Conservation (phyloP, 1,284 basidiomycete species). For the Leccinum pseudoinsigne region DNA sequence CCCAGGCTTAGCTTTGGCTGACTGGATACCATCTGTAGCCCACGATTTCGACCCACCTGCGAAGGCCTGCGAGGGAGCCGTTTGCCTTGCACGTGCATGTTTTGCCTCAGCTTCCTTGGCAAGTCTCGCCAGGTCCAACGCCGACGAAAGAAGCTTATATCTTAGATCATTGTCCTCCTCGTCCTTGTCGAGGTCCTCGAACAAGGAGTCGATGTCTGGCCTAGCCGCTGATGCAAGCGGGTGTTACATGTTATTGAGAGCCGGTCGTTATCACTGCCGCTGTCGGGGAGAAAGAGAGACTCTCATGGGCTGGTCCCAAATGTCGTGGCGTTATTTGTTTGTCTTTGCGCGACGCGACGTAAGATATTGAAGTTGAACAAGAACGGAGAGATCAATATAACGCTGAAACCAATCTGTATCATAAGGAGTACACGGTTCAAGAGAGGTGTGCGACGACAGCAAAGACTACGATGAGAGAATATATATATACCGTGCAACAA, state of each 20-base stretch:
- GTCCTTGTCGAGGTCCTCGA: conserved; percentile 54
- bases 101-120: conserved; percentile 53
- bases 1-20: too few species aligned
- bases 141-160: conserved; percentile 14
- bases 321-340: too few species aligned
- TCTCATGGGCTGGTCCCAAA: conserved; percentile 17
- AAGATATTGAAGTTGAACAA: too few species aligned
- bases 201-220: conserved; percentile 61
- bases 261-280: conserved; percentile 38
- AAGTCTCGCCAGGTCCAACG: conserved; percentile 51
- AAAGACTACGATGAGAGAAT: too few species aligned
- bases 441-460: too few species aligned
- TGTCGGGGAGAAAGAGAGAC: conserved; percentile 55
- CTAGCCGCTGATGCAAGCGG: conserved; percentile 21
- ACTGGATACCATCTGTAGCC: neutral
- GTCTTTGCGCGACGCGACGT: too few species aligned
- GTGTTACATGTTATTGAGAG: conserved; percentile 19
- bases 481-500: too few species aligned
- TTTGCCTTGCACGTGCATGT: conserved; percentile 29
- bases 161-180: conserved; percentile 37
- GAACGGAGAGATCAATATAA: too few species aligned
- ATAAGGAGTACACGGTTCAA: too few species aligned
- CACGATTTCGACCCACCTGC: too few species aligned
- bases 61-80: too few species aligned
- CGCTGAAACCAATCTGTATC: too few species aligned